Evolutionary conservation across 331 rosid genomes (phyloP), one percentile per base, ranked within the genome.

Genomic region (Dryas integrifolia): DNA sequence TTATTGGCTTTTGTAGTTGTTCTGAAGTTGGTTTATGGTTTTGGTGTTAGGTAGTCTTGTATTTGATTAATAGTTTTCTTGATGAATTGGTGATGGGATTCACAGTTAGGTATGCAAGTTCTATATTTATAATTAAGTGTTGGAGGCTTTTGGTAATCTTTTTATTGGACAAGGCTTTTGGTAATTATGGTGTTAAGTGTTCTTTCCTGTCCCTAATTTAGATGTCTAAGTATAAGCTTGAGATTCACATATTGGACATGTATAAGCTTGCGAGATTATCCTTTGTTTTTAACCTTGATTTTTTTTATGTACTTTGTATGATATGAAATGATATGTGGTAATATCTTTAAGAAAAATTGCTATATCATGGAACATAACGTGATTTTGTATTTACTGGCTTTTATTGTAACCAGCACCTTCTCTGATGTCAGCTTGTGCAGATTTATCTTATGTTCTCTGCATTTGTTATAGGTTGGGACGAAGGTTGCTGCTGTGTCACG

Each of bases 401-500:
- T 47, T 6, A 24, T 55, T 70, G 13, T 30, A 41, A 40, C 56
- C 72, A 14, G 70, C 69, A 48, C 57, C 51, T 39, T 60, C 35
- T 70, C 24, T 10, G n/a, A 5, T 72, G 51, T 9, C 41, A 4
- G 35, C 50, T 62, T 72, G 69, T 39, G 65, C 69, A 2, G 76
- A 45, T 67, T 45, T 58, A 58, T 48, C 50, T 24, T 46, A 50
- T 59, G 39, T 53, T 62, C 71, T 57, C 61, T 65, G 49, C 67
- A 58, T 67, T 75, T 84, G 48, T 51, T 60, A 9, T 63, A 94
- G 97, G 98, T 87, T 81, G 97, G 98, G 70, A 85, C 96, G 14
- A 94, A 91, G 89, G 97, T 95, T 59, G 88, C 97, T 2, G 97
- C 98, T 61, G 97, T 95, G 79, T 91, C 97, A 6, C 77, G 97